Percentiles rank a stretch among this genome's conserved stretches.
phyloP scores from a whole-genome alignment of 176 grass and related monocot species.

The Phyllostachys edulis region DNA sequence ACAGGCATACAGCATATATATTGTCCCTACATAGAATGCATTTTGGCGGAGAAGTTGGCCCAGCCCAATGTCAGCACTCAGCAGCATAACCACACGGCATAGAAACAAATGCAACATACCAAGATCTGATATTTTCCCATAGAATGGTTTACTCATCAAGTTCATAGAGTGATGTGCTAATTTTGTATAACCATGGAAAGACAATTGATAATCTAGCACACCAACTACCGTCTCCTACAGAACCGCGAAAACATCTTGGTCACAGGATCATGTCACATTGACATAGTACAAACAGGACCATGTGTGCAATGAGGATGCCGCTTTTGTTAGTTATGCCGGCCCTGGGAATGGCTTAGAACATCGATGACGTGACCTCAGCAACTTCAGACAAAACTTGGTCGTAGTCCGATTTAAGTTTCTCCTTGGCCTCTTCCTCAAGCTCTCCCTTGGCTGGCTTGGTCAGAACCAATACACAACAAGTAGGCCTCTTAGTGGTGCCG shows the following conservation, averaged over 20 bases:
- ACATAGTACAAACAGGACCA: neutral
- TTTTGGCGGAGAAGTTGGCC: neutral
- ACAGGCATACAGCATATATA: neutral
- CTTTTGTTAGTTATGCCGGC: neutral
- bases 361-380: slow-evolving; percentile 48
- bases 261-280: neutral
- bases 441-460: slow-evolving; percentile 69
- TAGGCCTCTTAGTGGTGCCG: slow-evolving; percentile 84
- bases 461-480: slow-evolving; percentile 68
- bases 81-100: too few relatives aligned
- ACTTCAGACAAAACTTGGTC: slow-evolving; percentile 64
- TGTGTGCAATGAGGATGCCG: neutral
- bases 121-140: neutral
- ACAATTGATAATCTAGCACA: neutral
- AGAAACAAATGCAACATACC: neutral
- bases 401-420: slow-evolving; percentile 68
- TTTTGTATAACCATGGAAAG: neutral
- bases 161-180: neutral
- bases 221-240: neutral
- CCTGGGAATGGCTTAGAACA: slow-evolving; percentile 43
- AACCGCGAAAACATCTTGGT: neutral
- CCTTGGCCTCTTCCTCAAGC: slow-evolving; percentile 56
- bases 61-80: neutral
- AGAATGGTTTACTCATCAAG: neutral
- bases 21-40: neutral